Percentiles rank a stretch among this genome's conserved stretches.
phyloP scores from a whole-genome alignment of 345 rosid species.

The Hypericum perforatum region DNA sequence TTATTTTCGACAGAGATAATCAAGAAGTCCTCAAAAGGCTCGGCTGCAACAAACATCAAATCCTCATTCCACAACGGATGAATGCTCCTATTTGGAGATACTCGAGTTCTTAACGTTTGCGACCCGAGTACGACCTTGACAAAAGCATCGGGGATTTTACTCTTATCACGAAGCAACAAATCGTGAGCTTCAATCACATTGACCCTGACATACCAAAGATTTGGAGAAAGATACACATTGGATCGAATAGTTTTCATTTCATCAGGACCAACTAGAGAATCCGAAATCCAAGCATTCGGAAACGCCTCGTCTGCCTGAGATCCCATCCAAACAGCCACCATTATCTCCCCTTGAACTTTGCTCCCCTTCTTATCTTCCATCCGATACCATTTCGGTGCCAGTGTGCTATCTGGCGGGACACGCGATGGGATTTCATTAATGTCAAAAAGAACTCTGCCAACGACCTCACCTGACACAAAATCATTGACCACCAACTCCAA shows the following conservation, averaged over 20 bases:
- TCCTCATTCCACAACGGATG: slow-evolving; percentile 83
- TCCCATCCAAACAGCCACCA: slow-evolving; percentile 96
- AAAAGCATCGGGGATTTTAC: slow-evolving; percentile 47
- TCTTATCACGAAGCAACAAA: slow-evolving; percentile 25
- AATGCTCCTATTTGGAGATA: slow-evolving; percentile 44
- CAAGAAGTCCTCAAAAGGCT: slow-evolving; percentile 56
- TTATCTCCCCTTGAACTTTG: slow-evolving; percentile 41
- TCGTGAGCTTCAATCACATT: slow-evolving; percentile 74
- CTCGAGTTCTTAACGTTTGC: slow-evolving; percentile 65
- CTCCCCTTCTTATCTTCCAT: slow-evolving; percentile 62
- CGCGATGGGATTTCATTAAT: slow-evolving; percentile 65
- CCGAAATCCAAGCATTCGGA: slow-evolving; percentile 86
- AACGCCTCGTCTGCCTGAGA: slow-evolving; percentile 93
- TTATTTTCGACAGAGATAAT: slow-evolving; percentile 50
- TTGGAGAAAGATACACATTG: slow-evolving; percentile 75
- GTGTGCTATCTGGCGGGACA: slow-evolving; percentile 91
- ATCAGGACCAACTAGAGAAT: slow-evolving; percentile 39
- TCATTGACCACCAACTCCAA: slow-evolving; percentile 31
- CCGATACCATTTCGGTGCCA: slow-evolving; percentile 95
- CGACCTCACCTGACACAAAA: slow-evolving; percentile 24
- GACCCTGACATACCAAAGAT: slow-evolving; percentile 78
- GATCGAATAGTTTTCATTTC: slow-evolving; percentile 45
- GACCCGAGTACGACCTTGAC: slow-evolving; percentile 66
- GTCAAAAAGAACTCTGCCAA: slow-evolving; percentile 82
- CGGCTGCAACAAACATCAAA: slow-evolving; percentile 66